Base-by-base conservation (phyloP, 2,329 filamentous ascomycete genomes). In the Pseudogymnoascus sp. region DNA sequence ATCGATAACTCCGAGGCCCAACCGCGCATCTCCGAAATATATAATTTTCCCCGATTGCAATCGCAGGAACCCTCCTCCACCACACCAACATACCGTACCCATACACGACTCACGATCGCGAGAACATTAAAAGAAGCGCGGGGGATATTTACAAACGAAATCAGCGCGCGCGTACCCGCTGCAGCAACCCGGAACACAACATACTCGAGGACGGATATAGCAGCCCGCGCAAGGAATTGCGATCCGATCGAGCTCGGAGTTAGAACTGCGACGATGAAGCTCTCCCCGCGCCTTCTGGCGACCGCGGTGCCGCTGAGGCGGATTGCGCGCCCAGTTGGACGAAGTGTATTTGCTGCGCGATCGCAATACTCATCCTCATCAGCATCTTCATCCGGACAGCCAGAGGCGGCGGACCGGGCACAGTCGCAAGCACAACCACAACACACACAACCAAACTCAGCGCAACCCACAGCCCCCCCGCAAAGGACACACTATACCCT, bases 401-500 rank as follows among this genome's bases (percentile, higher is more conserved):
- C 1, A 6, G n/a, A 7, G 1, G 37, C 37, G 37, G 37, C 37
- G n/a, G 37, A 19, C 2, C 37, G 6, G n/a, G n/a, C n/a, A n/a
- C n/a, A n/a, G n/a, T n/a, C n/a, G n/a, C n/a, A n/a, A n/a, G 6
- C 37, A 16, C 14, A 40, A n/a, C 8, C 37, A 8, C 40, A 42
- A 4, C 11, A 24, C 24, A 24, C 38, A 8, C 38, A 21, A 11
- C 2, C 40, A 42, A 16, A 42, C 13, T 10, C 38, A 24, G 24
- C 24, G 24, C 24, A 24, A 24, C 1, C 38, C 19, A 42, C 38
- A 42, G 11, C 24, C 2, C 24, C 24, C 24, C 65, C 73, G 3
- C 37, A n/a, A 40, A 70, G 77, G 67, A 91, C 87, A 62, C 85
- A 93, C 81, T 97, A 97, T 82, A 85, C 87, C 63, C 85, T 97